Percentiles rank a stretch among this genome's conserved stretches.
Conservation (phyloP, 1,139 yeast genomes). For the Hansenula lynferdii region DNA sequence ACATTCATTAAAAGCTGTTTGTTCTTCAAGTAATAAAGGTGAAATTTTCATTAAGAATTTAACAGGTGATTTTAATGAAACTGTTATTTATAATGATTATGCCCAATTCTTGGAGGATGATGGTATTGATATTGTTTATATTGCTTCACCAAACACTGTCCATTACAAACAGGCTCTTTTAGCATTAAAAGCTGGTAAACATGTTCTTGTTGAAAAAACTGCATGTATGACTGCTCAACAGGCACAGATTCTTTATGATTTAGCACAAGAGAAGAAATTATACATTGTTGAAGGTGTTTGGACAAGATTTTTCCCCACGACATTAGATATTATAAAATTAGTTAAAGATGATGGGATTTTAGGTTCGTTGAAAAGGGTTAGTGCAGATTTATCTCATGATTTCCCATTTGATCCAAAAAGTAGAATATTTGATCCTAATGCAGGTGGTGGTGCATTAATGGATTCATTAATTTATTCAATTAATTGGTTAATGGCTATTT, state of each 20-base stretch:
- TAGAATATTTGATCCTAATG: conserved; percentile 37
- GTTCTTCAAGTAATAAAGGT: conserved; percentile 16
- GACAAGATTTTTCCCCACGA: conserved; percentile 58
- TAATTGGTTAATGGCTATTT: conserved; percentile 34
- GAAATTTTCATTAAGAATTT: conserved; percentile 8
- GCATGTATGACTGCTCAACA: conserved; percentile 48
- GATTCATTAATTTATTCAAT: conserved; percentile 58
- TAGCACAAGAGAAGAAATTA: conserved; percentile 40
- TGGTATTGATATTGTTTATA: conserved; percentile 47
- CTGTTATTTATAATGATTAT: conserved; percentile 27
- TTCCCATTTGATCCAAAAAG: conserved; percentile 28
- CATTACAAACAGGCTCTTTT: conserved; percentile 46
- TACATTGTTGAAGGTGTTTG: conserved; percentile 64
- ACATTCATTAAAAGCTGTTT: conserved; percentile 1
- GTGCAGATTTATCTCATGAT: conserved; percentile 36
- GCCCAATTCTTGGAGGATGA: conserved; percentile 37
- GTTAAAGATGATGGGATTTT: conserved; percentile 40
- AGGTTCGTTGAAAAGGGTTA: conserved; percentile 42
- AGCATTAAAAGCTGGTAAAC: conserved; percentile 48
- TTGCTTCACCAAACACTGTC: conserved; percentile 55
- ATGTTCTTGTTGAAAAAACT: conserved; percentile 61
- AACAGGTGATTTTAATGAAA: conserved; percentile 6
- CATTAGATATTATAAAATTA: conserved; percentile 32
- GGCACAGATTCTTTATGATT: conserved; percentile 36
- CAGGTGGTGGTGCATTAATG: conserved; percentile 59